These are phyloP conservation scores for Penicillium steckii DNA, from an alignment of 495 filamentous ascomycete genomes.

Conservation along the genomic window DNA sequence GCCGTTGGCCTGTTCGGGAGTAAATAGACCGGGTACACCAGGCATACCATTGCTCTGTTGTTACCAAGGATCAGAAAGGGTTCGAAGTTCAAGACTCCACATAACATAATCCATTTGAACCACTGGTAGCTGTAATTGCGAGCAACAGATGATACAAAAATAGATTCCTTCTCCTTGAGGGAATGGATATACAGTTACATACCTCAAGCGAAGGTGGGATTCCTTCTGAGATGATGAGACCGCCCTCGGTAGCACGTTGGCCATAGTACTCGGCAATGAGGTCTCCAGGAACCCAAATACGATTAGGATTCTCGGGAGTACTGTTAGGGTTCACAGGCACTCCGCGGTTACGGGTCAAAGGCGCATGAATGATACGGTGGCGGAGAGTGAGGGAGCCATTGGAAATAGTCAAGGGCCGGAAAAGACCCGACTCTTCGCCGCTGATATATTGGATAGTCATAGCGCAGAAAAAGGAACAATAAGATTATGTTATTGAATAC, in stretches of 20 bases:
- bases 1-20: conserved; percentile 40
- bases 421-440: conserved; percentile 40
- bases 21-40: conserved; percentile 51
- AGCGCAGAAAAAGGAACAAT: background rate
- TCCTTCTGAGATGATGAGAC: conserved; percentile 55
- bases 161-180: background rate
- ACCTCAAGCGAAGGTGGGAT: conserved; percentile 50
- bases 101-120: background rate
- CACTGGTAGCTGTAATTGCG: background rate
- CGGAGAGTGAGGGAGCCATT: conserved; percentile 48
- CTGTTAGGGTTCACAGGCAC: conserved; percentile 35
- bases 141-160: conserved; percentile 1
- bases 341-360: conserved; percentile 53
- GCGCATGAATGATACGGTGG: conserved; percentile 56
- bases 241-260: conserved; percentile 52
- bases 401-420: conserved; percentile 50
- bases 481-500: conserved; percentile 1
- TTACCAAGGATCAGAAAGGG: background rate
- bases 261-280: conserved; percentile 54
- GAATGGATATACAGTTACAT: conserved; percentile 6
- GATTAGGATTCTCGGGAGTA: conserved; percentile 43
- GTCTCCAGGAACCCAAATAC: conserved; percentile 45
- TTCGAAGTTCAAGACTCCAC: background rate
- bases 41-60: conserved; percentile 43
- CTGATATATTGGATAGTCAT: conserved; percentile 26